A percentile compares a stretch with the other conserved stretches of the same genome.
These are phyloP conservation scores for Hura crepitans DNA, from an alignment of 441 rosid species.

Conservation along the genomic window DNA sequence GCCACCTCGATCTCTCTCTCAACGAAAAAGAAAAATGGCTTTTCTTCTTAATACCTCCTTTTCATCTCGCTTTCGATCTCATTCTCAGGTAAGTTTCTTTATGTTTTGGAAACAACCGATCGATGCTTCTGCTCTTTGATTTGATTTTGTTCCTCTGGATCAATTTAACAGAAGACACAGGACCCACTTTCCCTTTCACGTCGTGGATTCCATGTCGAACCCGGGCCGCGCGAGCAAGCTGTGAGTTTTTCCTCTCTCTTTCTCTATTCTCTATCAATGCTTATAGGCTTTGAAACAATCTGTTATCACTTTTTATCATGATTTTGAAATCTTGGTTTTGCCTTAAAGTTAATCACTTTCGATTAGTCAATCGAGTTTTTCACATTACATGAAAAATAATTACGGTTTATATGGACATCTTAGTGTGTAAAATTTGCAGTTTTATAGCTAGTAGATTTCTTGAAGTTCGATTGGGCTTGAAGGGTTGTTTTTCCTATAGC, in stretches of 20 bases:
- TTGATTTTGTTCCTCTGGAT: not conserved
- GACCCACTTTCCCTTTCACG: slow-evolving; percentile 39
- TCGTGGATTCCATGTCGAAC: slow-evolving; percentile 68
- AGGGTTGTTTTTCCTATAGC: not conserved
- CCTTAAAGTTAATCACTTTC: not conserved
- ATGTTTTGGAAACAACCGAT: not conserved
- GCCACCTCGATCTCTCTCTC: no score
- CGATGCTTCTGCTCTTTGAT: not conserved
- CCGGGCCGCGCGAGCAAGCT: slow-evolving; percentile 83
- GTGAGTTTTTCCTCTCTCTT: slow-evolving; percentile 39
- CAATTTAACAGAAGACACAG: slow-evolving; percentile 34
- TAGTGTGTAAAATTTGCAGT: not conserved
- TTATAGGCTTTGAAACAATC: not conserved
- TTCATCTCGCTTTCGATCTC: slow-evolving; percentile 57
- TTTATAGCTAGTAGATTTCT: not conserved
- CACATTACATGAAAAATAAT: not conserved
- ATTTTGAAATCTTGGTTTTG: not conserved
- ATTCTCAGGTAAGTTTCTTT: slow-evolving; percentile 38
- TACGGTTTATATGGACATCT: not conserved
- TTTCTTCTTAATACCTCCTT: slow-evolving; percentile 47
- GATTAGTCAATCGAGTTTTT: not conserved
- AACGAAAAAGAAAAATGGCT: slow-evolving; percentile 46
- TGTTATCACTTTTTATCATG: slow-evolving; percentile 3
- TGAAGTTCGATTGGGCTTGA: not conserved
- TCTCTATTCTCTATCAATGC: slow-evolving; percentile 5